Evolutionary conservation across 257 asterid species (phyloP).

Genomic region (Lycium ferocissimum): DNA sequence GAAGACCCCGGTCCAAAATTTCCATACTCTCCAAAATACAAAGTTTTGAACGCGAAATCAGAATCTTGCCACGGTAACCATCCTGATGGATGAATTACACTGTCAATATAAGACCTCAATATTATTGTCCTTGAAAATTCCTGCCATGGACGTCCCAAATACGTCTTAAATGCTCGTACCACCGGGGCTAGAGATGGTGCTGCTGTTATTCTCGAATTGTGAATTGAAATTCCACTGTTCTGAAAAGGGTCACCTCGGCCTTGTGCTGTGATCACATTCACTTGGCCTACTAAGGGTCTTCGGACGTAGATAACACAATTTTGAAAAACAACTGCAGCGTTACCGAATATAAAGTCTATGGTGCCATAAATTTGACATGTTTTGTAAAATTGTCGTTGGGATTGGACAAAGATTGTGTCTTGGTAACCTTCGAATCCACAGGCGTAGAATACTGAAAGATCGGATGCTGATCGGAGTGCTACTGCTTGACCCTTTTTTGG

Average conservation of each 20-base stretch:
- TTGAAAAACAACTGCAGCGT: slow-evolving; percentile 46
- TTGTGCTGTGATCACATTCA: slow-evolving; percentile 44
- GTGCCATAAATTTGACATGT: slow-evolving; percentile 49
- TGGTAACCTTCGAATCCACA: slow-evolving; percentile 51
- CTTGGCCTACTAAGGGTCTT: slow-evolving; percentile 38
- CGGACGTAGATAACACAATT: slow-evolving; percentile 36
- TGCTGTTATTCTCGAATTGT: slow-evolving; percentile 28
- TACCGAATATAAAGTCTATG: slow-evolving; percentile 52
- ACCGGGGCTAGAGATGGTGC: slow-evolving; percentile 36
- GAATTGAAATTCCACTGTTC: slow-evolving; percentile 30
- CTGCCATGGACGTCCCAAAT: slow-evolving; percentile 52
- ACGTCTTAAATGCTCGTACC: slow-evolving; percentile 26
- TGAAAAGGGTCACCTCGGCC: slow-evolving; percentile 39
- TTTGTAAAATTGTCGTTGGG: slow-evolving; percentile 46
- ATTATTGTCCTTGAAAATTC: slow-evolving; percentile 33
- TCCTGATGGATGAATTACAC: slow-evolving; percentile 37
- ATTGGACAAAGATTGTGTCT: slow-evolving; percentile 46
- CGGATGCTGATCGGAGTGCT: slow-evolving; percentile 44
- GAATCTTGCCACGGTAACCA: slow-evolving; percentile 38
- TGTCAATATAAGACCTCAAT: slow-evolving; percentile 28
- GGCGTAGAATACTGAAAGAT: slow-evolving; percentile 41
- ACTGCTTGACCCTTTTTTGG: slow-evolving; percentile 45
- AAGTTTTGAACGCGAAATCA: slow-evolving; percentile 16
- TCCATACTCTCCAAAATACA: slow-evolving; percentile 40
- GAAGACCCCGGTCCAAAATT: slow-evolving; percentile 43